These are phyloP conservation scores for Linum tenue DNA, from an alignment of 345 rosid genomes.

Conservation along the genomic window DNA sequence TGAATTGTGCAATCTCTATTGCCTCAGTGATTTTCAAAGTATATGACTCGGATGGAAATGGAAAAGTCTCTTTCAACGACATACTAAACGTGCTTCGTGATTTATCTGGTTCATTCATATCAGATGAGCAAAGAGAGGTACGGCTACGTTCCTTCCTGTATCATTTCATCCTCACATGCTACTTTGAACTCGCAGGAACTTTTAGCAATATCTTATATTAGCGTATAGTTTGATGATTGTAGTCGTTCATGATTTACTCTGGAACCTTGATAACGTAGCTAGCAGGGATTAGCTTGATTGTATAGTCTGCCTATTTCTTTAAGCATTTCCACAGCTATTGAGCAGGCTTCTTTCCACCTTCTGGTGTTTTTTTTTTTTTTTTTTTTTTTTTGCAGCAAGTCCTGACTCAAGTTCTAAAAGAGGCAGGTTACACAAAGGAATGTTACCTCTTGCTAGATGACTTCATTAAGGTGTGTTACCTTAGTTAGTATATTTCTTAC, in stretches of 20 bases:
- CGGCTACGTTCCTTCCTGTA: neutral
- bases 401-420: slow-evolving; percentile 45
- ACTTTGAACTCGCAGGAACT: no score
- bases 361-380: no score
- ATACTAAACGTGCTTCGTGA: slow-evolving; percentile 47
- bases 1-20: slow-evolving; percentile 10
- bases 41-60: slow-evolving; percentile 56
- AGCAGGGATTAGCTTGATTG: no score
- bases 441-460: slow-evolving; percentile 43
- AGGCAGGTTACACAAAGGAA: slow-evolving; percentile 51
- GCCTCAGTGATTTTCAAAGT: slow-evolving; percentile 54
- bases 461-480: slow-evolving; percentile 40
- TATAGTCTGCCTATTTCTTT: no score
- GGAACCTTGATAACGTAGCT: neutral
- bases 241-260: neutral
- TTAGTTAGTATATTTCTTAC: no score
- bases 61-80: slow-evolving; percentile 59
- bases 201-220: no score
- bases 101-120: slow-evolving; percentile 59
- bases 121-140: slow-evolving; percentile 59
- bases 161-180: neutral
- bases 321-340: no score
- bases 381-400: slow-evolving; percentile 46
- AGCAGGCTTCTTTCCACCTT: no score
- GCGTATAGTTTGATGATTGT: neutral